Evolutionary conservation across 1,139 yeast species (phyloP), one percentile per base, ranked within the genome.

Genomic region (Geotrichum carabidarum): DNA sequence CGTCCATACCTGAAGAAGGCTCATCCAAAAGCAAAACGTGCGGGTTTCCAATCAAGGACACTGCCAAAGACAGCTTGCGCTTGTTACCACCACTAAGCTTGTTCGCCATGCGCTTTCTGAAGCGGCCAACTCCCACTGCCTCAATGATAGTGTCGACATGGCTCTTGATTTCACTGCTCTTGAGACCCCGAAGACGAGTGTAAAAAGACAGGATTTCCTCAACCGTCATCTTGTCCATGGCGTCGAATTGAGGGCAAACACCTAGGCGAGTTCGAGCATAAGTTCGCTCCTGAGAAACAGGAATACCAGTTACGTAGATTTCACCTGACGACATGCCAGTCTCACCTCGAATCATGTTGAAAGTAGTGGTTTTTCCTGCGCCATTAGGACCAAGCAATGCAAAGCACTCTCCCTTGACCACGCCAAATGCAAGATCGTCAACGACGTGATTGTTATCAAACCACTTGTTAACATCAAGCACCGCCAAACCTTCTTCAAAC

Each of bases 51-150:
- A 89, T 86, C 70, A 90, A 93, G 67, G 97, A 96, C 78, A 95
- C 86, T 62, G 95, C 97, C 70, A 90, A 80, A 70, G 96, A 96
- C 76, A 90, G 81, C 78, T 90, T 90, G 89, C 93, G 86, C 81
- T 89, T 88, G 91, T 96, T 90, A 80, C 97, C 97, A 79, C 97
- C 97, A 69, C 96, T 89, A 66, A 90, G 80, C 64, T 69, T 67
- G 51, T 63, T 60, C 2, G 72, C 72, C 60, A 68, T 63, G 17
- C 72, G 64, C 6, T 58, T 57, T 12, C 65, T 51, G 62, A 71
- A 71, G 35, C 69, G 57, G 7, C 59, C 64, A 12, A 71, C 54
- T 5, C 73, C 73, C 6, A 71, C 73, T 6, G 72, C 73, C n/a
- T 63, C 63, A 40, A 72, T 66, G 37, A 72, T 60, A 6, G 56